These are phyloP conservation scores for Somion occarium DNA, from an alignment of 1,284 basidiomycete genomes.

Conservation along the genomic window DNA sequence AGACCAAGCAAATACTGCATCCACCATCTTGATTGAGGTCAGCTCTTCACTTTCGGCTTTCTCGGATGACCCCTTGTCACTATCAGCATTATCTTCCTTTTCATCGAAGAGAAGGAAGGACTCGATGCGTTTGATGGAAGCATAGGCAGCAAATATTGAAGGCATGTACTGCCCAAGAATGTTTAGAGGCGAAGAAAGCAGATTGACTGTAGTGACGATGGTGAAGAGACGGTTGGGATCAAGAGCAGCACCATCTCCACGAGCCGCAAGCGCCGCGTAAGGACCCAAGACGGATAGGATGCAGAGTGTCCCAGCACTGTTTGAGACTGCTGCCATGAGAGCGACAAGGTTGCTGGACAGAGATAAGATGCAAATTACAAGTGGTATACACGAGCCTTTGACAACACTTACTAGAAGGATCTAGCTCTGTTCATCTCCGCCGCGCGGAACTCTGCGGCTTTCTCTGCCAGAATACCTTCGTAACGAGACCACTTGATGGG, in stretches of 20 bases:
- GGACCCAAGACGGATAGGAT: not conserved
- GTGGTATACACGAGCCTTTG: too few species aligned
- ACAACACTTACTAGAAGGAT: not conserved
- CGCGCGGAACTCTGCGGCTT: not conserved
- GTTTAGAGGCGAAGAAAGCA: not conserved
- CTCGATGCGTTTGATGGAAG: not conserved
- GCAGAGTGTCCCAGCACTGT: not conserved
- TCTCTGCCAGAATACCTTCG: not conserved
- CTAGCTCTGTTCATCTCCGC: not conserved
- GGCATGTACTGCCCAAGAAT: not conserved
- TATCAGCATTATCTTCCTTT: not conserved
- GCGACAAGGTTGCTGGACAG: not conserved
- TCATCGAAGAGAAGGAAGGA: not conserved
- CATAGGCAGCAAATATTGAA: not conserved
- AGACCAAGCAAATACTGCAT: not conserved
- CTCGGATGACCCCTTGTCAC: not conserved
- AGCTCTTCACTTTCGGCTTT: not conserved
- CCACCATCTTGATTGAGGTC: not conserved
- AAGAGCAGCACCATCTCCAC: not conserved
- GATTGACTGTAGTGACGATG: not conserved
- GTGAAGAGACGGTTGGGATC: not conserved
- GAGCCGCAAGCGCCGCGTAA: not conserved
- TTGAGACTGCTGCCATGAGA: not conserved
- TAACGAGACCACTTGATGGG: not conserved
- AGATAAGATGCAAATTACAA: not conserved